Evolutionary conservation across 164 flowering plant genomes (phyloP), one percentile per base, ranked within the genome.

Genomic region (Platanus orientalis): DNA sequence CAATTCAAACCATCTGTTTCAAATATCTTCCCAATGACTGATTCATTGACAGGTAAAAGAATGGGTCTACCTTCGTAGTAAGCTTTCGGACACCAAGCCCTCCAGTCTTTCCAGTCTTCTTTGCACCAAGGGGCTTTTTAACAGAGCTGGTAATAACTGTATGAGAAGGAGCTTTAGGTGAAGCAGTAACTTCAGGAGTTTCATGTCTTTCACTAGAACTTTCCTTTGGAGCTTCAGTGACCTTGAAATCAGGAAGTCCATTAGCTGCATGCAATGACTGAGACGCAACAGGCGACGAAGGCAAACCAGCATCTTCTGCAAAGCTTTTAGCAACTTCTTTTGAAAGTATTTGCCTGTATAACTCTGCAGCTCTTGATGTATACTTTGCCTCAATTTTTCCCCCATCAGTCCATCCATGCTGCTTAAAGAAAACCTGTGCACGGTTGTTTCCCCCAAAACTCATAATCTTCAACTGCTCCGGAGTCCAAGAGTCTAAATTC

Each of bases 401-500:
- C 30, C 90, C 88, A 75, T 84, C 92, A 42, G 72, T 79, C 95
- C 95, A 86, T 50, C 95, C 95, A 75, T 88, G 91, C 70, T 88
- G 95, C 75, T 86, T 88, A 78, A 88, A 88, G 79, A 88, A 88
- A 65, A 71, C 87, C 67, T 84, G 91, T 9, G 95, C 95, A 65
- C 91, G 87, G 66, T 81, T 87, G 69, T 87, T 87, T 61, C 94
- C 94, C 3, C 94, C 94, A 78, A 79, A 86, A 65, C 64, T 63
- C 91, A 88, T 88, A 75, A 68, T 80, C 70, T 74, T 88, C 62
- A 88, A 76, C 68, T 86, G 89, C 50, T 88, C 95, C 24, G 85
- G 81, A 61, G 72, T 71, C 91, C 95, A 88, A 36, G 95, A 88
- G 71, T 88, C 95, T 72, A 88, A 78, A 69, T 84, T 86, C 64